Base-by-base conservation (phyloP, 2,329 filamentous ascomycete genomes). In the Aspergillus sp. region DNA sequence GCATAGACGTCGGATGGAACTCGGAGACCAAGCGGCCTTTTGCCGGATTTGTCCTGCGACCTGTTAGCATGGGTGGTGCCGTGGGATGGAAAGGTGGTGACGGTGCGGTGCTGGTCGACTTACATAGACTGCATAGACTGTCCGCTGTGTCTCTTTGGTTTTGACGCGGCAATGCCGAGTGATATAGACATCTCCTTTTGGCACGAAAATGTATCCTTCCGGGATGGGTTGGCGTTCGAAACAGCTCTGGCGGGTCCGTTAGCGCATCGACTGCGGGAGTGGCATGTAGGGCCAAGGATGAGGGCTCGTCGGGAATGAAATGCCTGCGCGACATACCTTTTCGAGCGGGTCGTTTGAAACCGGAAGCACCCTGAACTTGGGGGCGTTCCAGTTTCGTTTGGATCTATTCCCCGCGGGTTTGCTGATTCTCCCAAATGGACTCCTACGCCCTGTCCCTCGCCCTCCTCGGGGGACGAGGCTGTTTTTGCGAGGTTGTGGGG, bases 111-210 rank as follows among this genome's bases (percentile, higher is more conserved):
- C 22, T 24, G 22, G 19, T 19, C 19, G 22, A 55, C 66, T 62
- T 55, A 75, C 73, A 45, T 69, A 73, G 51, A 75, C 66, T 3
- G 67, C 60, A 45, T 73, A 75, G 17, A 75, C 67, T 8, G 58
- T 51, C 24, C 55, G 57, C 5, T 54, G 46, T 5, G 62, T 59
- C 35, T 67, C 63, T 49, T 71, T 73, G 10, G 71, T 74, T 22
- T 63, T 64, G 26, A 52, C 59, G 19, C 73, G 69, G 49, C 73
- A 76, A 49, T 75, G 62, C 13, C 73, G 65, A n/a, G 74, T 76
- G 14, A 76, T 58, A 55, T 75, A 77, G 24, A 71, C 61, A 51
- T 76, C 62, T 11, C 74, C 74, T 57, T 71, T 75, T 24, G 66
- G 66, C 5, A 76, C 72, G 50, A 76, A 74, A 17, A 66, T 53